Conservation (phyloP, 73 alveolate species). For the Paramecium pentaurelia region DNA sequence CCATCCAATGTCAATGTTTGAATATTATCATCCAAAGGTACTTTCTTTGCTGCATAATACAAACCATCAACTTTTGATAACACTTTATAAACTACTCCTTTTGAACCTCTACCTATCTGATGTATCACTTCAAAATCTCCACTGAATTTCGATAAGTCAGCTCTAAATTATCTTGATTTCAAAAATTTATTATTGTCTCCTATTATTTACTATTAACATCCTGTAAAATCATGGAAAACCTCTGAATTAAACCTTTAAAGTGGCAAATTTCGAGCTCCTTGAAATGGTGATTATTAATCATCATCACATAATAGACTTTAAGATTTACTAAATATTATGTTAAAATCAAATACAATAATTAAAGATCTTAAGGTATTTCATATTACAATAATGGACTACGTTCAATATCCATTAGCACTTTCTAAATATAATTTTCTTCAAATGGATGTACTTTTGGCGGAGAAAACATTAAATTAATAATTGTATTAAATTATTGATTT, state of each 20-base stretch:
- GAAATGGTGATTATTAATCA: neutral
- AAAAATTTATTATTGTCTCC: conserved; percentile 33
- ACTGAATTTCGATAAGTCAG: neutral
- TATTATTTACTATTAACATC: neutral
- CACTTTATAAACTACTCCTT: neutral
- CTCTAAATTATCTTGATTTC: neutral
- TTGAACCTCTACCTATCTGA: conserved; percentile 26
- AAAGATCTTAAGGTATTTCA: neutral
- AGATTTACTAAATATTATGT: neutral
- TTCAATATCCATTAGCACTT: neutral
- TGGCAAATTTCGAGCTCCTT: neutral
- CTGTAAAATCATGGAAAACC: neutral
- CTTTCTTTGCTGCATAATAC: conserved; percentile 12
- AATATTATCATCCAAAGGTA: neutral
- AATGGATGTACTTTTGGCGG: conserved; percentile 29
- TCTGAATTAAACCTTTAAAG: conserved; percentile 23
- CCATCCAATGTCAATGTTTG: neutral
- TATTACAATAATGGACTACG: neutral
- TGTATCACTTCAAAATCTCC: conserved; percentile 26
- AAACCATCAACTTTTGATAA: conserved; percentile 20
- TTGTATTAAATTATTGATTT: neutral
- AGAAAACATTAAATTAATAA: neutral
- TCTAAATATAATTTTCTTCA: neutral
- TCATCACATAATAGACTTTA: conserved; percentile 2
- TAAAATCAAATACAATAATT: neutral